A percentile compares a stretch with the other conserved stretches of the same genome.
These are phyloP conservation scores for Mitragyna speciosa DNA, from an alignment of 257 asterid genomes.

Conservation along the genomic window DNA sequence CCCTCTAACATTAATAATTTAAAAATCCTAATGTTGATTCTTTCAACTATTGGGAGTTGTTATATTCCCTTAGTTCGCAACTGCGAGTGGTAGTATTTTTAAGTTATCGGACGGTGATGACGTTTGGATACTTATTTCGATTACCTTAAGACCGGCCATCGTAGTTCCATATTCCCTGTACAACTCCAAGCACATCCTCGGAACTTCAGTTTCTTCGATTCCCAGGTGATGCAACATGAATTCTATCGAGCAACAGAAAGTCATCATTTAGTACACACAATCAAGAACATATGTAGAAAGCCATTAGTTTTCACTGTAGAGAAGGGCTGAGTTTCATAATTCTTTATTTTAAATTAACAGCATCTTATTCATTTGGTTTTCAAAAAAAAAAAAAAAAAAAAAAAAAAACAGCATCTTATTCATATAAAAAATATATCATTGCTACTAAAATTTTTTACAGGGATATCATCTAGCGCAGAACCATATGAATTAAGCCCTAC, in stretches of 20 bases:
- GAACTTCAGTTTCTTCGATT: conserved; percentile 69
- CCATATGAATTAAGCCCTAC: too few species aligned
- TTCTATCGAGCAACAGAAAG: conserved; percentile 33
- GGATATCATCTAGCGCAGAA: too few species aligned
- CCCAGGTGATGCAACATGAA: conserved; percentile 64
- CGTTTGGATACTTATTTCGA: too few species aligned
- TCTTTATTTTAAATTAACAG: neutral
- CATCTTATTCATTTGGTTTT: too few species aligned
- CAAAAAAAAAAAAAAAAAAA: too few species aligned
- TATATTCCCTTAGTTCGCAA: neutral
- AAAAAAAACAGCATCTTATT: too few species aligned
- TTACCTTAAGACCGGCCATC: conserved; percentile 92
- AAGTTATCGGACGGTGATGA: neutral
- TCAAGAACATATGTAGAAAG: neutral
- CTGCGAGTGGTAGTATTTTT: neutral
- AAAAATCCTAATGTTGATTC: too few species aligned
- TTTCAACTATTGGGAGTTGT: too few species aligned
- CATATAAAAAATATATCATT: too few species aligned
- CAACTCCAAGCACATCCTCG: conserved; percentile 73
- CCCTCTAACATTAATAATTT: neutral
- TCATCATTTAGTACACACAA: too few species aligned
- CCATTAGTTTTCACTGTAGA: neutral
- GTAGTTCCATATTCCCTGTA: conserved; percentile 87
- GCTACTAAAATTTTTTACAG: too few species aligned
- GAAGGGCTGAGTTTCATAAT: neutral